Base-by-base conservation (phyloP, 2,329 filamentous ascomycete genomes). In the Setomelanomma holmii region DNA sequence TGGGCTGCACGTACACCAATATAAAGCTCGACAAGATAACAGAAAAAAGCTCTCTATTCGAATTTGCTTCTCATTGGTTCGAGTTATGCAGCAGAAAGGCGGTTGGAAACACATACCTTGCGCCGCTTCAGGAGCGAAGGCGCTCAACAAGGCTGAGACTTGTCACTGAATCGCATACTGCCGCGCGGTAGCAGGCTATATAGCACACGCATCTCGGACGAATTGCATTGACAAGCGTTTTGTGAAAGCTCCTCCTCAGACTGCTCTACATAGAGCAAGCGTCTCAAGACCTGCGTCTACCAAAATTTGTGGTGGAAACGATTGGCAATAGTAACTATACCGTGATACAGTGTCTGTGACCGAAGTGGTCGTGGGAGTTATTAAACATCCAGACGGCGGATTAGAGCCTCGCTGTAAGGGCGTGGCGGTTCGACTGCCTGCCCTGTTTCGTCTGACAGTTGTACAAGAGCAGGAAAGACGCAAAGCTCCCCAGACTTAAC, bases 391-490 rank as follows among this genome's bases (percentile, higher is more conserved):
- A 72, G 55, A 3, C 51, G 61, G 20, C 69, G 59, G 1, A 67
- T 46, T 7, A 70, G 57, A 45, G 65, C 61, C 50, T 72, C 67
- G 46, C 59, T 71, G 40, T 73, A 72, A 1, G 59, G 52, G 14
- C 67, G 53, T 10, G 72, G 68, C 20, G 64, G 63, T 10, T 35
- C 58, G n/a, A 72, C 40, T n/a, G 45, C 33, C 39, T 64, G 53
- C 1, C 69, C 69, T 10, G 55, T 46, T 27, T 75, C 73, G 38
- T 74, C 66, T 16, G 60, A 53, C 1, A 69, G 43, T 46, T 75
- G 70, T 35, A 74, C 49, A 41, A 76, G 61, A 8, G 68, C 69
- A 6, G 73, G 73, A 38, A 73, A 75, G 11, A 74, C 62, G 43
- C 70, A 71, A 2, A 75, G 42, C 17, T 64, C 68, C 7, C 68